Base-by-base conservation (phyloP, 345 rosid species). In the Adansonia digitata region DNA sequence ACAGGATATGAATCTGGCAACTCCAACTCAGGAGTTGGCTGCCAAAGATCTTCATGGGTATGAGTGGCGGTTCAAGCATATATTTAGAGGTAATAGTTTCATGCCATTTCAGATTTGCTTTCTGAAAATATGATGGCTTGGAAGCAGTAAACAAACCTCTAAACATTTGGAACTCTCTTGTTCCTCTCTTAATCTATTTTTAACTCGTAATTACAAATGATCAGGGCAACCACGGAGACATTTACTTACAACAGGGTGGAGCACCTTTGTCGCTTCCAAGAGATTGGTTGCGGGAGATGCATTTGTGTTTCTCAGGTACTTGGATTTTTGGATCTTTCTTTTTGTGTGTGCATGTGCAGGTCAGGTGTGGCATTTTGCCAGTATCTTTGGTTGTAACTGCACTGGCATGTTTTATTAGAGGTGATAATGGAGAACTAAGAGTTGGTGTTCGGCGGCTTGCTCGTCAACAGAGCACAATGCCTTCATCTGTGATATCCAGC, bases 221-320 rank as follows among this genome's bases (percentile, higher is more conserved):
- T 17, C 52, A 91, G 97, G 97, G 29, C 92, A 90, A 81, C 97
- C 97, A 2, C 77, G 89, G 71, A 88, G 94, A 68, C 94, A 91
- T 86, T 80, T 91, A 76, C 92, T 91, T 59, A 91, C 92, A 18
- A 90, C 94, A 0, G 97, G 97, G 40, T 91, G 97, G 97, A 91
- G 91, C 68, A 87, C 91, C 11, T 91, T 88, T 73, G 94, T 91
- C 35, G 84, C 91, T 42, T 84, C 91, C 5, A 91, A 91, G 75
- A 86, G 89, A 82, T 80, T 91, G 72, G 88, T 82, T 42, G 90
- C 92, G 0, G 91, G 97, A 76, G 97, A 91, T 79, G 89, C 87
- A 15, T 86, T 91, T 76, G 94, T 91, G 75, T 90, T 90, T 83
- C 75, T 89, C 29, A 91, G 97, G 97, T 91, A 61, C 51, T 39